Evolutionary conservation across 768 basidiomycete species (phyloP), one percentile per base, ranked within the genome.

Genomic region (Tulasnella sp.): DNA sequence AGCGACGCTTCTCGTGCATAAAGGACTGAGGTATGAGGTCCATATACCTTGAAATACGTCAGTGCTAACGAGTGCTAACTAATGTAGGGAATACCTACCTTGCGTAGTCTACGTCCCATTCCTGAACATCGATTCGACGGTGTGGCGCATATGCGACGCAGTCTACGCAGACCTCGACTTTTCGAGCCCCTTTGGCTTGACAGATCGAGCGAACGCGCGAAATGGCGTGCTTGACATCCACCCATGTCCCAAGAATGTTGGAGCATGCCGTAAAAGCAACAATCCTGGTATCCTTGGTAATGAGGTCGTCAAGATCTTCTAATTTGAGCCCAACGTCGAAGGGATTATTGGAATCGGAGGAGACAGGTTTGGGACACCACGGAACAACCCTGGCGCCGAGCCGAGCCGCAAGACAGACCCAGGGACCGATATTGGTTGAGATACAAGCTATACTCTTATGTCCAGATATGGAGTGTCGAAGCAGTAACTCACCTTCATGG

Each of bases 131-230:
- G 29, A 88, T 78, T 55, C 70, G 68, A 12, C 83, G 72, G 64
- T 88, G 84, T 0, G 85, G 84, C 3, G 83, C 83, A 62, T 83
- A 86, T 2, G 84, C 84, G 2, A 88, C 86, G 60, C 84, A 86
- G 63, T 88, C 86, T 2, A 87, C 73, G 0, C 75, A 77, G 12
- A 86, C 71, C 66, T 88, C 80, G 27, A 86, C 69, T 65, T 83
- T 81, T 57, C 66, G 66, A 9, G 75, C 74, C 23, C 83, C 81
- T 50, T 75, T 70, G 17, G 73, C 71, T 39, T 68, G 69, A 2
- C 81, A 82, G 15, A 73, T 70, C 7, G 69, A 70, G 12, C 83
- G 67, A 7, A 80, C 69, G 2, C 77, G 77, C 23, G 69, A 67
- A 8, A 79, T 74, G 25, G 80, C 68, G 6, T 78, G 76, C 60